Base-by-base conservation (phyloP, 2,329 filamentous ascomycete species). In the Penicillium fuscoglaucum region DNA sequence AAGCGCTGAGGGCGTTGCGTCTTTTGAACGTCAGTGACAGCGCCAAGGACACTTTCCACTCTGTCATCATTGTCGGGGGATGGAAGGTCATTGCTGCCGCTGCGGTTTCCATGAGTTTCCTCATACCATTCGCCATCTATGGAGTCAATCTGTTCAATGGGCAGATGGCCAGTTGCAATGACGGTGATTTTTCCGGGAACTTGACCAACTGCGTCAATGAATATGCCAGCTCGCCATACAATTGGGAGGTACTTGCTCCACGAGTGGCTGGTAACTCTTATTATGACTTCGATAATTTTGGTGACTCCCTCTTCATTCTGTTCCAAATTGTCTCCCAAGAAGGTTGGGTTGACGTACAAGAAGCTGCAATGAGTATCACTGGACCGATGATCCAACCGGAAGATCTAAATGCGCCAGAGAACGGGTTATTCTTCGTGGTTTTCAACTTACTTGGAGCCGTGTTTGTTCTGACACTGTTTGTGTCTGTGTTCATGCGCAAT, bases 281-380 rank as follows among this genome's bases (percentile, higher is more conserved):
- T 71, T 98, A 89, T 76, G 89, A 89, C 73, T 99, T 99, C 71
- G 95, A 99, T 74, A 90, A 96, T 71, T 99, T 99, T 69, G 90
- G 89, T n/a, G 85, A 90, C 54, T 90, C 93, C 0, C 82, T 99
- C 35, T 98, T 98, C 79, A 96, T 96, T 61, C 89, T 99, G 59
- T 99, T 97, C 79, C 93, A 98, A 74, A 97, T 99, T 76, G 93
- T 98, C 43, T 98, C 93, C 52, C 95, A 99, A 75, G 96, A 99
- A 81, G 95, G 95, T 35, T 99, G 96, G 95, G 87, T 88, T 12
- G 92, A 96, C 72, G 91, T 96, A n/a, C 90, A 95, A 72, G 93
- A 90, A 79, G 84, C 85, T 35, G 89, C 88, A 1, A 90, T 96
- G 78, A 85, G 87, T 33, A 95, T 98, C 64, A 93, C 88, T 1